Base-by-base conservation (phyloP, 352 stramenopile genomes). In the Pythium folliculosum region DNA sequence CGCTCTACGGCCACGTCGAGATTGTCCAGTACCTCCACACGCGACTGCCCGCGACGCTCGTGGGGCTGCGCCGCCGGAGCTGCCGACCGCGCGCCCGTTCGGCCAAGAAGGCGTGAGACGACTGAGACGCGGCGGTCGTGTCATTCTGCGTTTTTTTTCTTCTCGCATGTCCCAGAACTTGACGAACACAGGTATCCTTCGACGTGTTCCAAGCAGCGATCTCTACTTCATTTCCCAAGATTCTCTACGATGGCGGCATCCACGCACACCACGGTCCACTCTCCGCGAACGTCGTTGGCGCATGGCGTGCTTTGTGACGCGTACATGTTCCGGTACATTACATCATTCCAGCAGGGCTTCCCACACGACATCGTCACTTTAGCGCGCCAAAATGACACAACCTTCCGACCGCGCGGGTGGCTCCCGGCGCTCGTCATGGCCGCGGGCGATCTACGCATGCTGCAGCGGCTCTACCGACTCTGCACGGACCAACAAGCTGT, bases 331-430 rank as follows among this genome's bases (percentile, higher is more conserved):
- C 25, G 32, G 14, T 35, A 47, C 32, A 60, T 60, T n/a, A 27
- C 35, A n/a, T 44, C 22, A 8, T 60, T 49, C 32, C 53, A 60
- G n/a, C 9, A n/a, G 19, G 53, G 53, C 8, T 48, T 48, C 13
- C 53, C 53, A n/a, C 53, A 48, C 10, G 54, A 60, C 22, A 17
- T 60, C n/a, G 54, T 49, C 6, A 7, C 27, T 19, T 37, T 60
- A 37, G 37, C 50, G 35, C 22, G 14, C 21, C 5, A 30, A n/a
- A 35, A 60, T 19, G 8, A n/a, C n/a, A 37, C n/a, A 32, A 9
- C 51, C 7, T 25, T 17, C 27, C 8, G 22, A 7, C 35, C 53
- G 16, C 6, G 30, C n/a, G 53, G 32, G 6, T 22, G n/a, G 53
- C 53, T 60, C 3, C 35, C 37, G 1, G 17, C 19, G 19, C 35